These are phyloP conservation scores for Skeletonema marinoi DNA, from an alignment of 108 stramenopile genomes.

Conservation along the genomic window DNA sequence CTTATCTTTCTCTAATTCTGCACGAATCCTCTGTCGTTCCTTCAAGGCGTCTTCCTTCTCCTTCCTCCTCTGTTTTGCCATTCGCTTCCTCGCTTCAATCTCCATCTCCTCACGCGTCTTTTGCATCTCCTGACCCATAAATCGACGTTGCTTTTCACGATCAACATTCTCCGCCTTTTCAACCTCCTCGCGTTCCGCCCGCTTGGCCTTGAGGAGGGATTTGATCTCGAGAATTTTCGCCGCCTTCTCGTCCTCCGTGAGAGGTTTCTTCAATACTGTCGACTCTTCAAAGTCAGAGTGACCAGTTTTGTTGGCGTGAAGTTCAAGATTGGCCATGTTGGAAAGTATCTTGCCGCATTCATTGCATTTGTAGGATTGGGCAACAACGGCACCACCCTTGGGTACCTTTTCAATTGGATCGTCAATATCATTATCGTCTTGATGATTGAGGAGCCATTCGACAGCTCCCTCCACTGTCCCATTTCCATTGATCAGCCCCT, in stretches of 20 bases:
- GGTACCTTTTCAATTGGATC: slow-evolving; percentile 77
- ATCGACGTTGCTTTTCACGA: slow-evolving; percentile 83
- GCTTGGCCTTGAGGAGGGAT: slow-evolving; percentile 75
- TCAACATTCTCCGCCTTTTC: slow-evolving; percentile 90
- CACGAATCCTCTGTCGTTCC: slow-evolving; percentile 89
- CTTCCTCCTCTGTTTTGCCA: slow-evolving; percentile 59
- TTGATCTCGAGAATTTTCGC: slow-evolving; percentile 90
- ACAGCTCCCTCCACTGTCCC: slow-evolving; percentile 91
- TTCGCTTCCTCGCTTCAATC: slow-evolving; percentile 80
- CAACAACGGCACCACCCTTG: slow-evolving; percentile 33
- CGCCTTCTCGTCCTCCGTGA: slow-evolving; percentile 93
- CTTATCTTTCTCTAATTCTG: slow-evolving; percentile 93
- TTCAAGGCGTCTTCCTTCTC: slow-evolving; percentile 74
- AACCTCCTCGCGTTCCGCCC: slow-evolving; percentile 78
- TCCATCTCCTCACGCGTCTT: slow-evolving; percentile 91
- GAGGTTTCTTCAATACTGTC: slow-evolving; percentile 66
- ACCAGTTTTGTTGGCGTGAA: slow-evolving; percentile 91
- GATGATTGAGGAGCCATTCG: slow-evolving; percentile 93
- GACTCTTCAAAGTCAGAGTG: slow-evolving; percentile 93
- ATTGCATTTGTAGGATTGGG: slow-evolving; percentile 89
- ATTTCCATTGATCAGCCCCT: slow-evolving; percentile 79
- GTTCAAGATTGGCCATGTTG: slow-evolving; percentile 88
- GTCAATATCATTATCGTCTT: slow-evolving; percentile 93
- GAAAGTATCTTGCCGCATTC: slow-evolving; percentile 81
- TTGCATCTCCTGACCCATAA: slow-evolving; percentile 81